Base-by-base conservation (phyloP, 371 early-diverging fungal genomes). In the Phascolomyces articulosus region DNA sequence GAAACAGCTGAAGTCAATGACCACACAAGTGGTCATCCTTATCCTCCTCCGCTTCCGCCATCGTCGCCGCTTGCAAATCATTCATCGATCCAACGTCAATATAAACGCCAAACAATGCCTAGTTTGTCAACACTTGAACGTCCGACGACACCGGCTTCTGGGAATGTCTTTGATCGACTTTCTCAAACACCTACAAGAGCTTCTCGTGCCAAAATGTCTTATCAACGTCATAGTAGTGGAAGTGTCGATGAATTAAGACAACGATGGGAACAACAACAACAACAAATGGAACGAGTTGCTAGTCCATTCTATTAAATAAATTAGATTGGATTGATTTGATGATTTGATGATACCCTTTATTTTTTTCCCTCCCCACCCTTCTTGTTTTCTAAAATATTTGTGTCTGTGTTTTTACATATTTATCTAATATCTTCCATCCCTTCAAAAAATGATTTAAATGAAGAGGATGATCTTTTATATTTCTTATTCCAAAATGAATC, bases 151-250 rank as follows among this genome's bases (percentile, higher is more conserved):
- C 79, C 79, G 1, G 62, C 68, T 24, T 64, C 68, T 24, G 74
- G 70, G 16, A 81, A 78, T 48, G 79, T 81, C 0, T 81, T 81
- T 69, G 75, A 62, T 34, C 74, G 82, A 13, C 66, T 81, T 26
- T 64, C 82, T 10, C 82, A 78, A 55, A 78, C 77, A 6, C 79
- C 78, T 10, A 81, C 82, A 0, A 66, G 78, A 51, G 78, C 79
- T 21, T 81, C 82, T 1, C 75, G 74, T 24, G 82, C 82, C 20
- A 78, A 77, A 47, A 71, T 81, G 61, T 61, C 76, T 40, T 62
- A 60, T 18, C 67, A 67, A 20, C 67, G 71, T 15, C 65, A 71
- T 41, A 71, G 71, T 34, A 67, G 67, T 15, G 62, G 71, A 8
- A 71, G 71, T 41, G 60, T 71, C n/a, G 71, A 71, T 10, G 71